Percentiles rank a stretch among this genome's conserved stretches.
Conservation (phyloP, 768 basidiomycete genomes). For the Rhizopogon rudus region DNA sequence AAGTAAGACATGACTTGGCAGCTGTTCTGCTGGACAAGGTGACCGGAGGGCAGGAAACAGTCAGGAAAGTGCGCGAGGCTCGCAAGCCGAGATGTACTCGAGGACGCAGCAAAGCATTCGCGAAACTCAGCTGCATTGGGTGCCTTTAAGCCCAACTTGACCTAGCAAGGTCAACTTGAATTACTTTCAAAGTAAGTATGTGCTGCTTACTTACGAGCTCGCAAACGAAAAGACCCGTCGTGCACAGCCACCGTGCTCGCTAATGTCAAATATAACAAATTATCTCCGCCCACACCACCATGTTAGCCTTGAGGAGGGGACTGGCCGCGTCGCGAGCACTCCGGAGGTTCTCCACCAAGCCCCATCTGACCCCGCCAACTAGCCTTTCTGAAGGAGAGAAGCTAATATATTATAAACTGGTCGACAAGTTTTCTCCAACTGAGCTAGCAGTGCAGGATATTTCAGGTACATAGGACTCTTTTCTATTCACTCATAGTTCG, state of each 20-base stretch:
- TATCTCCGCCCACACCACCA: conserved; percentile 13
- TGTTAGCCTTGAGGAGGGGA: conserved; percentile 32
- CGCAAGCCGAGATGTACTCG: conserved; percentile 5
- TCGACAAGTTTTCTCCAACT: conserved; percentile 70
- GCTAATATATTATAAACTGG: conserved; percentile 67
- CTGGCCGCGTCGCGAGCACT: conserved; percentile 19
- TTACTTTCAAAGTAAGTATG: background rate
- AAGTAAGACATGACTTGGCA: conserved; percentile 1
- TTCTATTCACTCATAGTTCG: background rate
- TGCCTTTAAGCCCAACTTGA: background rate
- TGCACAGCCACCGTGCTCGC: background rate
- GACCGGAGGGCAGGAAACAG: background rate
- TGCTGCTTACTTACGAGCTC: background rate
- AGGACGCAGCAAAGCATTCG: conserved; percentile 17
- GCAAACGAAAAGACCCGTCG: background rate
- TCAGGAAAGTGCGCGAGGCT: background rate
- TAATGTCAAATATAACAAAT: background rate
- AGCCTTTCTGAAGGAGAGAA: conserved; percentile 57
- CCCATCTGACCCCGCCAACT: conserved; percentile 19
- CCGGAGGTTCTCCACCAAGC: conserved; percentile 27
- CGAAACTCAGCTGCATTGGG: conserved; percentile 14
- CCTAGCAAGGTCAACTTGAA: no score
- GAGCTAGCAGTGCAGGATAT: conserved; percentile 87
- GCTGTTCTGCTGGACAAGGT: background rate
- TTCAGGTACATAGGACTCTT: conserved; percentile 61